Base-by-base conservation (phyloP, 441 rosid species). In the Bruguiera hainesii region DNA sequence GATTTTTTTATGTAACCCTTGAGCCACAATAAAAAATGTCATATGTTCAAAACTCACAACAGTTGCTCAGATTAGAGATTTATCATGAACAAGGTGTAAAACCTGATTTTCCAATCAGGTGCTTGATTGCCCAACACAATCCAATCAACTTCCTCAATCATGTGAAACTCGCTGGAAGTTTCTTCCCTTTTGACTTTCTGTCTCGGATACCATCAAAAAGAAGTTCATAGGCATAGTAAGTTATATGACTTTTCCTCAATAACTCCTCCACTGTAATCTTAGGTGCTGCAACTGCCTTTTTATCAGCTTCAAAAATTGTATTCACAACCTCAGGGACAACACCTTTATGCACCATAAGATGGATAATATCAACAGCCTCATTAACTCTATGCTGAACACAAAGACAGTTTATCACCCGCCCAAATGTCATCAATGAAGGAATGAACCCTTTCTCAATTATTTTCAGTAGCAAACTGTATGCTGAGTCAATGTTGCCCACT, bases 241-340 rank as follows among this genome's bases (percentile, higher is more conserved):
- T 92, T 81, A 95, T 85, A 66, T 81, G 78, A 66, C 90, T 80
- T 79, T 84, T 90, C 82, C 82, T 95, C 87, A 95, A 80, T 78
- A 95, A 78, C 75, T 88, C 90, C 79, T 95, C 97, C 79, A 92
- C 85, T 49, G 90, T 79, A 67, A 91, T 90, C 87, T 95, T 92
- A 31, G 97, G 99, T 51, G 97, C 94, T 15, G 96, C 99, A 66
- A 87, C 81, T 65, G 78, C 89, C 82, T 65, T 95, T 75, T 92
- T 95, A 65, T 87, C 88, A 67, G 88, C 78, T 69, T 90, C 93
- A 64, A 84, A 90, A 73, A 92, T 92, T 15, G 82, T 77, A 74
- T 79, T 73, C 76, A 89, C 97, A 69, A 71, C 85, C 73, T 84
- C 96, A 42, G 98, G 99, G 39, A 95, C 95, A 55, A 95, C 68